phyloP scores from a whole-genome alignment of 2,329 filamentous ascomycete species.

The Colletotrichum gloeosporioides region DNA sequence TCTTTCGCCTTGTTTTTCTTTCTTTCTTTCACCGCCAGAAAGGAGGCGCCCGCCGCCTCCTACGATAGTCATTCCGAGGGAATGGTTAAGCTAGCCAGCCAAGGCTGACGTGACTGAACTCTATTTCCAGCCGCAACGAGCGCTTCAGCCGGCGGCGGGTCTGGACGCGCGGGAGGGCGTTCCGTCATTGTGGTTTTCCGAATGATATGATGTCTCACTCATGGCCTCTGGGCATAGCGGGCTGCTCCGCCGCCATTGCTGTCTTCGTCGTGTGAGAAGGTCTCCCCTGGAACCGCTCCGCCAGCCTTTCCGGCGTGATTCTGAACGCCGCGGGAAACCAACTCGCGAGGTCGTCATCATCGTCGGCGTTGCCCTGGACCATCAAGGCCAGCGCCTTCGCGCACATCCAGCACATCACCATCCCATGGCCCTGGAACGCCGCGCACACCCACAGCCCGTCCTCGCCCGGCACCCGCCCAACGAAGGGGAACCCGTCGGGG shows the following conservation, averaged over 20 bases:
- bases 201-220: not conserved
- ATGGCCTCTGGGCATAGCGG: not conserved
- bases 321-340: conserved; percentile 62
- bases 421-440: conserved; percentile 71
- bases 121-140: not conserved
- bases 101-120: not conserved
- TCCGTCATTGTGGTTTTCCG: not conserved
- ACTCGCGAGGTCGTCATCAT: conserved; percentile 30
- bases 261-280: not conserved
- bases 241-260: not conserved
- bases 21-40: conserved; percentile 11
- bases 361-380: conserved; percentile 44
- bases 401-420: conserved; percentile 67
- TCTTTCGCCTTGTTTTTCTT: not conserved
- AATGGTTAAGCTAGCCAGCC: conserved; percentile 17
- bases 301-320: conserved; percentile 50
- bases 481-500: conserved; percentile 56
- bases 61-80: not conserved
- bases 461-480: conserved; percentile 52
- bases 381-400: conserved; percentile 63
- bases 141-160: not conserved
- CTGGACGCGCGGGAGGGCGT: not conserved
- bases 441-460: conserved; percentile 59
- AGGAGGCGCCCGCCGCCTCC: not conserved
- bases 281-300: not conserved